Percentiles rank a stretch among this genome's conserved stretches.
These are phyloP conservation scores for Ambispora gerdemannii DNA, from an alignment of 192 early-diverging fungal genomes.

Conservation along the genomic window DNA sequence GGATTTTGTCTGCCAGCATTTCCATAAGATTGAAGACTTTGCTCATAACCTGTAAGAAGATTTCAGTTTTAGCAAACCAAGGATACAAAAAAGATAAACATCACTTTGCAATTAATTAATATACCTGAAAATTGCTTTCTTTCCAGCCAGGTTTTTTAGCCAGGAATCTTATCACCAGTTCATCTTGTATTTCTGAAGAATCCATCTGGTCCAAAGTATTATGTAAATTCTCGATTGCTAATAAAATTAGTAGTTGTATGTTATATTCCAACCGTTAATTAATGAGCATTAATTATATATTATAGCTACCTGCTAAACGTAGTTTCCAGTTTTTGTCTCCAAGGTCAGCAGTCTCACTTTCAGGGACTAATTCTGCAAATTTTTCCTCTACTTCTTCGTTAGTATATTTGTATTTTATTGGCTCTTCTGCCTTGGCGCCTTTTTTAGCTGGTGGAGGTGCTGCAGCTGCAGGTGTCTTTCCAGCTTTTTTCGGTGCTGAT, in stretches of 20 bases:
- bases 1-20: slow-evolving; percentile 57
- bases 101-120: neutral
- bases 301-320: slow-evolving; percentile 63
- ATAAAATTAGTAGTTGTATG: neutral
- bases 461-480: slow-evolving; percentile 32
- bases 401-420: slow-evolving; percentile 66
- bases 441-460: slow-evolving; percentile 41
- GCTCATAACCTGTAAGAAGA: slow-evolving; percentile 50
- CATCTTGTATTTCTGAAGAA: slow-evolving; percentile 59
- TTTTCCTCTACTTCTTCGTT: slow-evolving; percentile 69
- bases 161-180: slow-evolving; percentile 78
- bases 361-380: slow-evolving; percentile 61
- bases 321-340: slow-evolving; percentile 82
- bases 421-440: slow-evolving; percentile 50
- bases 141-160: slow-evolving; percentile 91
- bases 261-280: slow-evolving; percentile 20
- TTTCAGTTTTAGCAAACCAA: neutral
- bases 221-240: slow-evolving; percentile 70
- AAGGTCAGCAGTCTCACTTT: slow-evolving; percentile 58
- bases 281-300: neutral
- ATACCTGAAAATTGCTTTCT: slow-evolving; percentile 95
- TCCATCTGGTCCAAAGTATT: slow-evolving; percentile 60
- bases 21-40: slow-evolving; percentile 75
- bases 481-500: slow-evolving; percentile 30
- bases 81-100: neutral